Evolutionary conservation across 2,329 filamentous ascomycete species (phyloP).

Genomic region (Alternaria dauci): DNA sequence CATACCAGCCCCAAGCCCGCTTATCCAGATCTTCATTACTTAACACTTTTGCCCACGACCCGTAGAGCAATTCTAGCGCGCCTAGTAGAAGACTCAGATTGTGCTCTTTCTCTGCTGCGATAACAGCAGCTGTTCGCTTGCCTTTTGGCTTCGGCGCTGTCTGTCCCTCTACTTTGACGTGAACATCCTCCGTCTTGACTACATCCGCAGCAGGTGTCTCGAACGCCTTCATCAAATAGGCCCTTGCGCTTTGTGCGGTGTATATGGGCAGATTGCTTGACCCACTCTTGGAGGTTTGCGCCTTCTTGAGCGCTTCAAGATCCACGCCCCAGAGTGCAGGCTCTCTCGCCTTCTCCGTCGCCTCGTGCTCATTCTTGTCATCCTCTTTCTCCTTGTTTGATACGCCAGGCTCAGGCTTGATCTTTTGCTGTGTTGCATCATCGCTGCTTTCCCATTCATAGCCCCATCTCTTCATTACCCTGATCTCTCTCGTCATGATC

Average conservation of each 20-base stretch:
- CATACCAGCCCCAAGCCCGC: conserved; percentile 84
- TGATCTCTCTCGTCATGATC: conserved; percentile 76
- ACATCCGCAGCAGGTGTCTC: conserved; percentile 48
- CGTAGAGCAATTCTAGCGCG: conserved; percentile 74
- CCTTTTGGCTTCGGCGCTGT: conserved; percentile 31
- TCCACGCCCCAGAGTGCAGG: conserved; percentile 67
- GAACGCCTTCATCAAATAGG: conserved; percentile 68
- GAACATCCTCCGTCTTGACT: conserved; percentile 29
- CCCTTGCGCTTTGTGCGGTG: conserved; percentile 72
- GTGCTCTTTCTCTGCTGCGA: conserved; percentile 69
- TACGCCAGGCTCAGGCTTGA: conserved; percentile 23
- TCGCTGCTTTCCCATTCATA: conserved; percentile 58
- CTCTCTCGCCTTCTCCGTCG: conserved; percentile 39
- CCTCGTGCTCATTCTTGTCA: background rate
- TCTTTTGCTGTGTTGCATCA: conserved; percentile 21
- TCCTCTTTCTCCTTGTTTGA: background rate
- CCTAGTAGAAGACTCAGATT: conserved; percentile 75
- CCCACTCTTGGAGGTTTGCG: conserved; percentile 42
- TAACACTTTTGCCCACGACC: conserved; percentile 76
- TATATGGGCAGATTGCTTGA: conserved; percentile 72
- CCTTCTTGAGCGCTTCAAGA: conserved; percentile 62
- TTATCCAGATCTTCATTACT: conserved; percentile 73
- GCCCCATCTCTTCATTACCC: conserved; percentile 78
- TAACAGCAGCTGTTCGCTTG: conserved; percentile 59
- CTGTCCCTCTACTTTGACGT: conserved; percentile 21